phyloP scores from a whole-genome alignment of 2,329 filamentous ascomycete genomes.

The Colletotrichum falcatum region DNA sequence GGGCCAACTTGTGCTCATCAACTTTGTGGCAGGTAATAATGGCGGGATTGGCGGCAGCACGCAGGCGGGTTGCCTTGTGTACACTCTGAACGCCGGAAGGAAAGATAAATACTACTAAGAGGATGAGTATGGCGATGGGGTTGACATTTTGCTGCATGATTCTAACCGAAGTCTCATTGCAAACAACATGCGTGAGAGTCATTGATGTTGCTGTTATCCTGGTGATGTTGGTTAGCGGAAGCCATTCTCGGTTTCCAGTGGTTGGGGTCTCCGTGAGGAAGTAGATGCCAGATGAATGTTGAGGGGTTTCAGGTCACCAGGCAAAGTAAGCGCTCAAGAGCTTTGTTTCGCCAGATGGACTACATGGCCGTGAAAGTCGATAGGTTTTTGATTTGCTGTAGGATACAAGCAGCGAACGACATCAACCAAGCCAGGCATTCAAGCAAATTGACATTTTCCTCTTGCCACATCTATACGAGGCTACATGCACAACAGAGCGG shows the following conservation, averaged over 20 bases:
- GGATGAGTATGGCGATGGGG: background rate
- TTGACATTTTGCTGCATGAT: background rate
- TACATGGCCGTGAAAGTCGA: background rate
- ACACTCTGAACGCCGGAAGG: background rate
- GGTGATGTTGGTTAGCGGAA: background rate
- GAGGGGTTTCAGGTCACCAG: background rate
- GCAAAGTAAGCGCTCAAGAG: background rate
- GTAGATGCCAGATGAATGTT: background rate
- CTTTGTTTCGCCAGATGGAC: background rate
- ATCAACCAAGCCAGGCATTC: background rate
- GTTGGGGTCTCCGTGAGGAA: background rate
- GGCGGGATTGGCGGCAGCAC: slow-evolving; percentile 10
- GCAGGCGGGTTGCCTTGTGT: slow-evolving; percentile 8
- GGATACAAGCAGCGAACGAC: background rate
- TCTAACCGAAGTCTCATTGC: background rate
- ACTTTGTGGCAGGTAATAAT: background rate
- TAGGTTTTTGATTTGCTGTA: too few relatives aligned
- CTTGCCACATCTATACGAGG: too few relatives aligned
- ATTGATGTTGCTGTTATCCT: too few relatives aligned
- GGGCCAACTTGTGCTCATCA: background rate
- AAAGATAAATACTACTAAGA: background rate
- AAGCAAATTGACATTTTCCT: background rate
- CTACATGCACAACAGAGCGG: background rate
- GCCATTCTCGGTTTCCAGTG: too few relatives aligned
- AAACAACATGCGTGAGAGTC: background rate